Percentiles rank a stretch among this genome's conserved stretches.
phyloP scores from a whole-genome alignment of 148 eudicot species.

The Vaccinium vitisidaea region DNA sequence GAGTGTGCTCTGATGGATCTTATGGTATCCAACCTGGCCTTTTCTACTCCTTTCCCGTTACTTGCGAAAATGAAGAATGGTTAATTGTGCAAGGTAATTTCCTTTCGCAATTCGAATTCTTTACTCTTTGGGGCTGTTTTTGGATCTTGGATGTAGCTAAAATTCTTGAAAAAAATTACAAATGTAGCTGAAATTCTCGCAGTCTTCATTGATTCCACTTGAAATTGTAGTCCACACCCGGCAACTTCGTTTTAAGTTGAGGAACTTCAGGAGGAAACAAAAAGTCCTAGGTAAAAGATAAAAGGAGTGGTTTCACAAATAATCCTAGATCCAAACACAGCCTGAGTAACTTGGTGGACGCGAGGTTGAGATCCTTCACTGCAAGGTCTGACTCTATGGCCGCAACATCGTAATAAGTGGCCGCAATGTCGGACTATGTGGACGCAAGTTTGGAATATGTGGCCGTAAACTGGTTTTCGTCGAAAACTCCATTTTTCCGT shows the following conservation, averaged over 20 bases:
- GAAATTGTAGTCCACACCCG: background rate
- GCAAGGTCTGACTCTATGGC: too few species aligned
- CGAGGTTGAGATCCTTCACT: too few species aligned
- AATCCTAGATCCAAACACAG: background rate
- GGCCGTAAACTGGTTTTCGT: too few species aligned
- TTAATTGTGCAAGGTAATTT: conserved; percentile 71
- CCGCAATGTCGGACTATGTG: too few species aligned
- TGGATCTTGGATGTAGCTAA: background rate
- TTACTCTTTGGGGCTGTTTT: background rate
- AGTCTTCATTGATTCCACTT: background rate
- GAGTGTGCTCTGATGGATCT: conserved; percentile 84
- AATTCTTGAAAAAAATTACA: background rate
- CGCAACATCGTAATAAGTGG: too few species aligned
- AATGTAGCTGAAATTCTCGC: background rate
- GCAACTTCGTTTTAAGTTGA: background rate
- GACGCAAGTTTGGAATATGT: too few species aligned
- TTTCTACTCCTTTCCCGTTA: conserved; percentile 82
- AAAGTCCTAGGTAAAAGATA: background rate
- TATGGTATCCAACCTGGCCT: conserved; percentile 66
- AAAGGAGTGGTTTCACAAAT: background rate
- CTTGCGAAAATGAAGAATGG: conserved; percentile 78
- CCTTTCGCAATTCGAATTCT: background rate
- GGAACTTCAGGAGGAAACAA: background rate
- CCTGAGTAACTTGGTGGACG: too few species aligned
- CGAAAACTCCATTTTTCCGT: too few species aligned